phyloP scores from a whole-genome alignment of 2,329 filamentous ascomycete species.

The Fusarium fracticaudum region DNA sequence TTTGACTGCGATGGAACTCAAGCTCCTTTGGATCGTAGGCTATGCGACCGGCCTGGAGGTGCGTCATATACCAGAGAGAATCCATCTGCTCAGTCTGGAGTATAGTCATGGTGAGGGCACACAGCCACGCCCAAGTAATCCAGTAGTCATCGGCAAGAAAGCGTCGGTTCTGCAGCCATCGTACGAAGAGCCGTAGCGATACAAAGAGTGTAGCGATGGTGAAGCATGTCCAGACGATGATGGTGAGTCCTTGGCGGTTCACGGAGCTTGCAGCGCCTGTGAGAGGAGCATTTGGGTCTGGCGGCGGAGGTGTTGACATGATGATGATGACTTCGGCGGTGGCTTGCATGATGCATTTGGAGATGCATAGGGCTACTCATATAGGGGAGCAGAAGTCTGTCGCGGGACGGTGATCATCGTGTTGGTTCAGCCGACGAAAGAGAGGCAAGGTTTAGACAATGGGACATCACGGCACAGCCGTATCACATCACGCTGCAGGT shows the following conservation, averaged over 20 bases:
- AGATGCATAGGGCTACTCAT: neutral
- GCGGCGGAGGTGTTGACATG: slow-evolving; percentile 5
- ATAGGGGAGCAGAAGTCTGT: neutral
- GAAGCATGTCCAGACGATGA: slow-evolving; percentile 20
- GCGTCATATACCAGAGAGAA: slow-evolving; percentile 17
- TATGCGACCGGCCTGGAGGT: slow-evolving; percentile 7
- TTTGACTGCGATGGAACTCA: neutral
- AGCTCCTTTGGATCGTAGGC: neutral
- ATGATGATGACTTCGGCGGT: neutral
- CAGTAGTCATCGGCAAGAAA: slow-evolving; percentile 25
- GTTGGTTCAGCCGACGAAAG: neutral
- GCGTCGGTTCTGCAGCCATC: slow-evolving; percentile 15
- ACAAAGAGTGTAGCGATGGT: slow-evolving; percentile 10
- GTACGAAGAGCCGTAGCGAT: neutral
- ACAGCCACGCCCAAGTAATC: slow-evolving; percentile 19
- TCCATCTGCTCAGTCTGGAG: slow-evolving; percentile 26
- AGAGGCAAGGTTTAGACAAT: neutral
- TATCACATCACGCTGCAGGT: neutral
- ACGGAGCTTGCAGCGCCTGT: slow-evolving; percentile 5
- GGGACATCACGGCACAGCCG: neutral
- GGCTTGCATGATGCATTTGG: neutral
- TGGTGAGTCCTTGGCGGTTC: neutral
- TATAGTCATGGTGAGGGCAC: slow-evolving; percentile 18
- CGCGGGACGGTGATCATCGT: rapidly evolving
- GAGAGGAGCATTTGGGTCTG: slow-evolving; percentile 13